These are phyloP conservation scores for Oxytropis ochrocephala DNA, from an alignment of 306 rosid species.

Conservation along the genomic window DNA sequence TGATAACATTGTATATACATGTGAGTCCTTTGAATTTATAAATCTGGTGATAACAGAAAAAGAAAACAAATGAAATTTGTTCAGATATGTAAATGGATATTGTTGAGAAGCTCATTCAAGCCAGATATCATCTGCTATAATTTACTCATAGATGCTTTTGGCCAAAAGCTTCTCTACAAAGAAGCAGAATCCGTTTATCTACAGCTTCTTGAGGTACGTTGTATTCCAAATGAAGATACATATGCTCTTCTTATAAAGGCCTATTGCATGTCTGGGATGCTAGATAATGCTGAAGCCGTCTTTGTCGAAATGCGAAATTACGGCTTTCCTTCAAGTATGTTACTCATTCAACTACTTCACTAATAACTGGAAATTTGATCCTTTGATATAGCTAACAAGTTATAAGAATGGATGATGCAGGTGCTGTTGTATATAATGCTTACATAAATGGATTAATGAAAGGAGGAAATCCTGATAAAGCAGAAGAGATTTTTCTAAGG, in stretches of 20 bases:
- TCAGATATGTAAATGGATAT: constrained; percentile 85
- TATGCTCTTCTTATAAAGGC: constrained; percentile 88
- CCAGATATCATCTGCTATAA: constrained; percentile 90
- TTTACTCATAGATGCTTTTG: constrained; percentile 84
- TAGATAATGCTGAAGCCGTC: constrained; percentile 78
- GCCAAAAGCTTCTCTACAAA: constrained; percentile 58
- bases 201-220: constrained; percentile 63
- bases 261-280: constrained; percentile 66
- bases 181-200: constrained; percentile 78
- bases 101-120: constrained; percentile 74
- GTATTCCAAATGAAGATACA: constrained; percentile 89
- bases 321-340: constrained; percentile 73
- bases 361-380: constrained; percentile 4
- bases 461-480: constrained; percentile 62
- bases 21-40: neutral
- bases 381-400: constrained; percentile 9
- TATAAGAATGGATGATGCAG: constrained; percentile 33
- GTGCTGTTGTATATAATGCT: constrained; percentile 72
- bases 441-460: constrained; percentile 79
- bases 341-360: constrained; percentile 4
- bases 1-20: neutral
- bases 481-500: constrained; percentile 67
- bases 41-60: constrained; percentile 10
- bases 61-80: neutral
- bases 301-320: constrained; percentile 69